A percentile compares a stretch with the other conserved stretches of the same genome.
These are phyloP conservation scores for Alternaria alternata DNA, from an alignment of 2,329 filamentous ascomycete species.

Conservation along the genomic window DNA sequence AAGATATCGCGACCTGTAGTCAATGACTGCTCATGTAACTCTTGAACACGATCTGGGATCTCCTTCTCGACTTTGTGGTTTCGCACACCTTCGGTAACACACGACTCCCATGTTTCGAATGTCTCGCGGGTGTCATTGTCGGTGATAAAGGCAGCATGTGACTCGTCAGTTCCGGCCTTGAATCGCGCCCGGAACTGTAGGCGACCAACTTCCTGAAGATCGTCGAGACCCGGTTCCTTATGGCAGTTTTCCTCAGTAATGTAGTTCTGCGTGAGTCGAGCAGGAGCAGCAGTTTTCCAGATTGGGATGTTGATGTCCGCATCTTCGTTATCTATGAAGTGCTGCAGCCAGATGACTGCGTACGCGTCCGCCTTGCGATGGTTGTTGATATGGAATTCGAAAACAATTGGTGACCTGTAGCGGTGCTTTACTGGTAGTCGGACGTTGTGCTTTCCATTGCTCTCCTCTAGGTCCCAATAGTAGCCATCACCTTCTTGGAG, in stretches of 20 bases:
- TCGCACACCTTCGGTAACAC: constrained; percentile 85
- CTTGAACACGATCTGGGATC: constrained; percentile 74
- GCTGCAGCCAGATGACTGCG: constrained; percentile 84
- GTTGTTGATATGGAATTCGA: constrained; percentile 78
- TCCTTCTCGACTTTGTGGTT: constrained; percentile 74
- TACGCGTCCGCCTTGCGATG: constrained; percentile 78
- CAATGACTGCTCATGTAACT: constrained; percentile 82
- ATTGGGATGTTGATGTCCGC: constrained; percentile 85
- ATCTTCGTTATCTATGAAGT: constrained; percentile 81
- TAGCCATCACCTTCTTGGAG: constrained; percentile 67
- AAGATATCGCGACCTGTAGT: constrained; percentile 83
- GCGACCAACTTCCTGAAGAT: constrained; percentile 81
- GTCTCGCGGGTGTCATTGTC: constrained; percentile 93
- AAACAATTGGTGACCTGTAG: constrained; percentile 87
- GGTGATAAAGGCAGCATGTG: constrained; percentile 81
- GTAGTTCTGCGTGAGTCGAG: constrained; percentile 88
- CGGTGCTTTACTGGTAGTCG: constrained; percentile 88
- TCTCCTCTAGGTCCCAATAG: constrained; percentile 65
- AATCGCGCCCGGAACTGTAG: constrained; percentile 82
- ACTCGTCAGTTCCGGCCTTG: constrained; percentile 87
- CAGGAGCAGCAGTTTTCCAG: constrained; percentile 79
- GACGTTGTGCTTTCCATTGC: constrained; percentile 63
- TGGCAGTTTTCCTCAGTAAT: constrained; percentile 80
- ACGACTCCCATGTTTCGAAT: constrained; percentile 93
- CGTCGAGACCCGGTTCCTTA: constrained; percentile 73